Percentiles rank a stretch among this genome's conserved stretches.
phyloP scores from a whole-genome alignment of 1,284 basidiomycete species.

The Irpex lacteus region DNA sequence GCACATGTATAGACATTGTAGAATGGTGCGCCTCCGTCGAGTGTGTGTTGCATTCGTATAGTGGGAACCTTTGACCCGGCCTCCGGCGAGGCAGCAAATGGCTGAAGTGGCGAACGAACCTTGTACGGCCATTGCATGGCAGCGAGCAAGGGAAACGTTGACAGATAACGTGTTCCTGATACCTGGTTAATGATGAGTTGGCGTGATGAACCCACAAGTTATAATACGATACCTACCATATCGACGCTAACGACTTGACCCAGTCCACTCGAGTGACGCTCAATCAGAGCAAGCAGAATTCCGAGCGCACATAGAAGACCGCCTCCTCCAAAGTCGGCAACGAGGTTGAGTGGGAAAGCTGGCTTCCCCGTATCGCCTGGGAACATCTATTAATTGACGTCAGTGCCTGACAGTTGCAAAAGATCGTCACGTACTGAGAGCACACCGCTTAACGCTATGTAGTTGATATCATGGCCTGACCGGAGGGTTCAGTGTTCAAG shows the following conservation, averaged over 20 bases:
- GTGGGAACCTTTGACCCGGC: slow-evolving; percentile 31
- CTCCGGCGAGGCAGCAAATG: slow-evolving; percentile 26
- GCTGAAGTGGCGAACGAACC: background rate
- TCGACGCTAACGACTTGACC: slow-evolving; percentile 79
- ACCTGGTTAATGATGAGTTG: slow-evolving; percentile 44
- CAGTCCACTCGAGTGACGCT: slow-evolving; percentile 57
- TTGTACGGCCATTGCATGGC: slow-evolving; percentile 35
- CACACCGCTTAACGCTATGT: slow-evolving; percentile 79
- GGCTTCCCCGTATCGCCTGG: slow-evolving; percentile 65
- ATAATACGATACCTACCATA: slow-evolving; percentile 51
- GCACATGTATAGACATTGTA: slow-evolving; percentile 75
- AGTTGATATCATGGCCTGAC: slow-evolving; percentile 82
- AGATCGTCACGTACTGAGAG: slow-evolving; percentile 51
- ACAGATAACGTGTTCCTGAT: slow-evolving; percentile 74
- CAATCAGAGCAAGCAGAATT: slow-evolving; percentile 73
- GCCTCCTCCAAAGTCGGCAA: slow-evolving; percentile 84
- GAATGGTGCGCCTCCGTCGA: slow-evolving; percentile 81
- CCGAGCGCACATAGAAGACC: slow-evolving; percentile 73
- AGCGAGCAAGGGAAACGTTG: slow-evolving; percentile 63
- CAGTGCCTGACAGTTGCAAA: background rate
- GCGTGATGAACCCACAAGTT: background rate
- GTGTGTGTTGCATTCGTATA: slow-evolving; percentile 57
- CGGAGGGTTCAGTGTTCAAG: slow-evolving; percentile 5
- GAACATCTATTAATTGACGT: slow-evolving; percentile 49
- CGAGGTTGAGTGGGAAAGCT: slow-evolving; percentile 70